phyloP scores from a whole-genome alignment of 345 rosid species.

The Excoecaria agallocha region DNA sequence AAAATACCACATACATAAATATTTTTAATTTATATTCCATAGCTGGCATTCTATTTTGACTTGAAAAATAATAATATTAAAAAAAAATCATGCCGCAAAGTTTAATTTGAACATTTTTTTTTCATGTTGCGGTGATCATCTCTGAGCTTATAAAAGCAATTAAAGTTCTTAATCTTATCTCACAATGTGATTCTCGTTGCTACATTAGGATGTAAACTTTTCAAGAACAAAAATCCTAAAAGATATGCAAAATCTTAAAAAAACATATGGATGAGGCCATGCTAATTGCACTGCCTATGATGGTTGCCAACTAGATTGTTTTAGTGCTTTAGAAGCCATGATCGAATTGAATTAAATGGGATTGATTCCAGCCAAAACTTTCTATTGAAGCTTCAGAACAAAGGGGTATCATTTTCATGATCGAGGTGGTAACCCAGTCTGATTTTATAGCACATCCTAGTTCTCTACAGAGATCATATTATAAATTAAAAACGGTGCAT shows the following conservation, averaged over 20 bases:
- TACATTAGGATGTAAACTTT: conserved; percentile 1
- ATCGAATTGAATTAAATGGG: background rate
- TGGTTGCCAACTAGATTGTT: conserved; percentile 17
- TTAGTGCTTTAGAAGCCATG: background rate
- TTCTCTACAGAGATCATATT: no score
- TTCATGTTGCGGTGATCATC: no score
- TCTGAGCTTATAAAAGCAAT: no score
- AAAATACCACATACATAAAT: no score
- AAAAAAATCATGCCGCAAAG: no score
- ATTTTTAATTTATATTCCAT: no score
- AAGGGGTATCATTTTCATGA: background rate
- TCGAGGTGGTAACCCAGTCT: background rate
- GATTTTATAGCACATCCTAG: no score
- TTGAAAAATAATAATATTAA: no score
- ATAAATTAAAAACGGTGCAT: no score
- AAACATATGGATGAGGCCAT: background rate
- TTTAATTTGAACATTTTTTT: no score
- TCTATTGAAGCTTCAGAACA: conserved; percentile 20
- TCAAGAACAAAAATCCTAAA: conserved; percentile 11
- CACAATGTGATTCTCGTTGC: background rate
- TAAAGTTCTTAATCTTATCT: no score
- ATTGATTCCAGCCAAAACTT: conserved; percentile 22
- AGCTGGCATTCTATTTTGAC: no score
- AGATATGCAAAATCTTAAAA: conserved; percentile 20
- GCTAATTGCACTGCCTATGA: conserved; percentile 7